Evolutionary conservation across 2,329 filamentous ascomycete species (phyloP).

Genomic region (Fusarium haematococcum): DNA sequence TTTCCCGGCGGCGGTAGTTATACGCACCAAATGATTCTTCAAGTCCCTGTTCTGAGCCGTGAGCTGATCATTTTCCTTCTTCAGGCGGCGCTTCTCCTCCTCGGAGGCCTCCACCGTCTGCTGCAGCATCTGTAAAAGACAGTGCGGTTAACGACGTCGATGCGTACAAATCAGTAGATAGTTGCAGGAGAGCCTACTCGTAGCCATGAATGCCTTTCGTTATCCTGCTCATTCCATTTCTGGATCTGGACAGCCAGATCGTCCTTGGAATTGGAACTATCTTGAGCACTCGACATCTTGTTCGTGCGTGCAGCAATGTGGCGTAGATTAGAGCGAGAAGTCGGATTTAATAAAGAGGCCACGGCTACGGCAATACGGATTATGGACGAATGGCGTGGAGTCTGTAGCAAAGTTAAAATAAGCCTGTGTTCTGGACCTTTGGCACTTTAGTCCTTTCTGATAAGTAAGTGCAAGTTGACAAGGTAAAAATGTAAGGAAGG

Average conservation of each 20-base stretch:
- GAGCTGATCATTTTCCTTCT: neutral
- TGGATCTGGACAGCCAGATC: neutral
- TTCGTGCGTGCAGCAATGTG: neutral
- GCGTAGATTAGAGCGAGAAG: neutral
- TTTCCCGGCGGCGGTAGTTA: neutral
- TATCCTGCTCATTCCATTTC: neutral
- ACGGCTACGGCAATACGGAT: neutral
- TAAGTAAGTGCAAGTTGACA: neutral
- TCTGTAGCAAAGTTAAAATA: neutral
- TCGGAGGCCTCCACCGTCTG: neutral
- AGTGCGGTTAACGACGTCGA: neutral
- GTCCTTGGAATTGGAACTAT: neutral
- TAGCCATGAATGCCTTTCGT: neutral
- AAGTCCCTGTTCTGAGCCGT: neutral
- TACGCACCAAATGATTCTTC: neutral
- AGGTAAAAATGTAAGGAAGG: neutral
- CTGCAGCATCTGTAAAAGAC: neutral
- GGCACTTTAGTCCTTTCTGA: neutral
- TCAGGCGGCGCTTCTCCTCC: neutral
- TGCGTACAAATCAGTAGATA: neutral
- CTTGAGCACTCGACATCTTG: neutral
- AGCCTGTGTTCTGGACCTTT: neutral
- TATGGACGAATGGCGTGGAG: neutral
- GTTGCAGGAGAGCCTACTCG: neutral
- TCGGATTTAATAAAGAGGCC: neutral